Base-by-base conservation (phyloP, 768 basidiomycete species). In the Calvatia gigantea region DNA sequence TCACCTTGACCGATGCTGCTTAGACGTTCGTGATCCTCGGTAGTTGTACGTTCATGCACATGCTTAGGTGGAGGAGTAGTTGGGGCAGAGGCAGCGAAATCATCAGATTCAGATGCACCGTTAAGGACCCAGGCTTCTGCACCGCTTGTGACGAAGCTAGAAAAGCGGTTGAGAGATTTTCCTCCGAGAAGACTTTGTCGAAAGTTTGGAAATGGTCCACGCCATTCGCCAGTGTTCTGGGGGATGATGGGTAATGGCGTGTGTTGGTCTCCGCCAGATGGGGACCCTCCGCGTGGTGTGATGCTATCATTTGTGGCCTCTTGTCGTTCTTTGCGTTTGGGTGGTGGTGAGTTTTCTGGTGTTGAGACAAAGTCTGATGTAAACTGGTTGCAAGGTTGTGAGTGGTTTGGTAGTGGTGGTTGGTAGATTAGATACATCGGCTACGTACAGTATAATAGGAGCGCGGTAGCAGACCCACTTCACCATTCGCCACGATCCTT, bases 41-140 rank as follows among this genome's bases (percentile, higher is more conserved):
- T 65, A 12, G 66, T 61, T 44, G 66, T 72, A 7, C 63, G 64
- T 39, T 74, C 70, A 42, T 63, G 70, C 19, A 43, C 48, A 53
- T 76, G 76, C 25, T 32, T 31, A 23, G 37, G 32, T 12, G 32
- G 32, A 9, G 56, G 28, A 17, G 43, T 9, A 11, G 49, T 53
- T 0, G 58, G 21, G 25, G 47, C 8, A 28, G 46, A 25, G 15
- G 45, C 21, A 15, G 17, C 21, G n/a, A 23, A 27, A n/a, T 21
- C 11, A n/a, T 32, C 42, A 9, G 39, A 41, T 14, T 38, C 48
- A 17, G 58, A 33, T 11, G 71, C 67, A 1, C 91, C 91, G 47
- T 86, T 81, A n/a, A 92, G 77, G 6, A 92, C 79, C 73, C 85
- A 93, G 49, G 86, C 85, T 67, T 93, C 91, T 8, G 91, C 91